Evolutionary conservation across 2,329 filamentous ascomycete genomes (phyloP), one percentile per base, ranked within the genome.

Genomic region (Penicillium sp.): DNA sequence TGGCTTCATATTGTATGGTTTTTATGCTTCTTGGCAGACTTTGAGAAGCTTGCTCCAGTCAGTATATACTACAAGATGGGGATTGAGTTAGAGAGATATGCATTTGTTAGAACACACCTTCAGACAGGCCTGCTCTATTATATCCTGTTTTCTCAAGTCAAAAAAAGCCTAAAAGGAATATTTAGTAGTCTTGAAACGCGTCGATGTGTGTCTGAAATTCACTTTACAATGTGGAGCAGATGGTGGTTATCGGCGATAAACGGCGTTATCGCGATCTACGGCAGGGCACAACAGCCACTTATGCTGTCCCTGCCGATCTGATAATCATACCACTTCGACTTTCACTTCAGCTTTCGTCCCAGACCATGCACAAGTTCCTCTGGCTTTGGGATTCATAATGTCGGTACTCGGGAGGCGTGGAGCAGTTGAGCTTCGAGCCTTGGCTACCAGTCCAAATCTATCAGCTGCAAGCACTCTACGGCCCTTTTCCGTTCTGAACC

Each of bases 401-500:
- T 70, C 67, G n/a, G 59, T 66, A 19, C 52, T 71, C 19, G 61
- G 61, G 42, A 68, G 61, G 45, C 61, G 61, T 43, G 59, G 65
- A 45, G 59, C 63, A 29, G 35, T 53, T 12, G 47, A 55, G 43
- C 52, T 63, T 39, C 64, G 66, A 13, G 57, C 48, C 43, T 33
- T 69, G 17, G 43, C 57, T 25, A 25, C 36, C 57, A 19, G 47
- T 49, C 10, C 52, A 41, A 57, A 21, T 51, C 50, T 38, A 41
- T 56, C 17, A 53, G n/a, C 23, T 50, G 52, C 53, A 33, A 55
- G 27, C 44, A 35, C 55, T 47, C 45, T 68, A 41, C 79, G 84
- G 61, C 71, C 75, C 35, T 96, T 97, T 80, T 96, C 93, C 43
- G 85, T 91, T 61, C 85, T 96, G 67, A 89, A 89, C 75, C 89